A percentile compares a stretch with the other conserved stretches of the same genome.
These are phyloP conservation scores for Erigeron canadensis DNA, from an alignment of 129 eudicot genomes.

Conservation along the genomic window DNA sequence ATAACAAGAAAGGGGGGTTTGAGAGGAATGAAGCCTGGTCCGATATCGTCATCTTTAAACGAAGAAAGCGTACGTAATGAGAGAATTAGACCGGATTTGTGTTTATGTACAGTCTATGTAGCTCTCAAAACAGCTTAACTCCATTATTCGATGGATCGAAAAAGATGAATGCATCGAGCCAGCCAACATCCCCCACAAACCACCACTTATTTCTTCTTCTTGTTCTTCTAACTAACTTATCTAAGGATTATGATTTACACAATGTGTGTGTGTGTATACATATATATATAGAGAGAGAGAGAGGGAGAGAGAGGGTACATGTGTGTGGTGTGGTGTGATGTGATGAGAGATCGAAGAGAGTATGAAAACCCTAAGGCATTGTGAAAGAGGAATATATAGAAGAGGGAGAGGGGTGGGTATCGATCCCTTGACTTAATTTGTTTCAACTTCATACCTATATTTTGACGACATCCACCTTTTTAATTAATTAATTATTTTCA, in stretches of 20 bases:
- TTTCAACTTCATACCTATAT: too few species aligned
- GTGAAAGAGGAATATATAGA: slow-evolving; percentile 22
- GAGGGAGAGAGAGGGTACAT: not conserved
- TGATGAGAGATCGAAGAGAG: not conserved
- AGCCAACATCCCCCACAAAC: slow-evolving; percentile 74
- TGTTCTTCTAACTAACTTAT: not conserved
- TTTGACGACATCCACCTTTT: too few species aligned
- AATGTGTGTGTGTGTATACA: not conserved
- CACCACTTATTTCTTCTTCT: slow-evolving; percentile 17
- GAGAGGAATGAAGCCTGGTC: slow-evolving; percentile 99
- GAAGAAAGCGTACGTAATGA: slow-evolving; percentile 15
- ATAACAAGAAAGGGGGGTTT: slow-evolving; percentile 35
- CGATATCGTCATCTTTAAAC: slow-evolving; percentile 53
- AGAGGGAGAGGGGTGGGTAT: not conserved
- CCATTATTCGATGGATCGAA: too few species aligned
- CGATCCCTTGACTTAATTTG: slow-evolving; percentile 20
- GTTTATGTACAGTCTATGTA: slow-evolving; percentile 1
- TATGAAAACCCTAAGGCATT: slow-evolving; percentile 33
- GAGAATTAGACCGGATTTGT: too few species aligned
- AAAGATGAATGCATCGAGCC: slow-evolving; percentile 61
- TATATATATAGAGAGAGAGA: not conserved
- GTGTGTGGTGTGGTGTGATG: not conserved
- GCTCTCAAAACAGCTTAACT: slow-evolving; percentile 1
- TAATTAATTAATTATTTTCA: too few species aligned
- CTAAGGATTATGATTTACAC: not conserved